Conservation (phyloP, 495 filamentous ascomycete species). For the Parachaetomium inaequale region DNA sequence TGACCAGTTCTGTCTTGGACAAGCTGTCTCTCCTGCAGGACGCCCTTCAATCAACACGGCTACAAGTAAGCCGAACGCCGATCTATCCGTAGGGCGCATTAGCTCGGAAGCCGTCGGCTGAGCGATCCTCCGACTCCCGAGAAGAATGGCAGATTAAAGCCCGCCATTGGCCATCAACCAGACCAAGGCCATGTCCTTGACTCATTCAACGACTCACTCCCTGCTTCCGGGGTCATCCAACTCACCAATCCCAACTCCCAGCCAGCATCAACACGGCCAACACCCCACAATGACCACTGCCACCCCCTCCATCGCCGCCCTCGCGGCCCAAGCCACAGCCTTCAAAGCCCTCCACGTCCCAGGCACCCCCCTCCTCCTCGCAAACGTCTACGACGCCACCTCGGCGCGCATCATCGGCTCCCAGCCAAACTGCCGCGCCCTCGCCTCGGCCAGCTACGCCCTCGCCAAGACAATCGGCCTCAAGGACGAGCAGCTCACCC, state of each 20-base stretch:
- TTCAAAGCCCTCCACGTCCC: constrained; percentile 49
- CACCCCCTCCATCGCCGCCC: constrained; percentile 11
- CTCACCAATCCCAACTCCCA: not conserved
- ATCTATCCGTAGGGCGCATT: not conserved
- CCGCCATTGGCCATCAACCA: too few relatives aligned
- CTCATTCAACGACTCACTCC: not conserved
- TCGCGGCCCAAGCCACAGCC: constrained; percentile 20
- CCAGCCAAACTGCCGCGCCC: constrained; percentile 41
- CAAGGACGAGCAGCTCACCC: constrained; percentile 42
- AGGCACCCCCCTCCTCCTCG: constrained; percentile 46
- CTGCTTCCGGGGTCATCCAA: not conserved
- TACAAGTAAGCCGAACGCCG: not conserved
- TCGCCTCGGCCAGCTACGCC: constrained; percentile 54
- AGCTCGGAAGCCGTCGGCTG: constrained; percentile 1
- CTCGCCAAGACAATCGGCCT: constrained; percentile 44
- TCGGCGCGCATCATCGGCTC: constrained; percentile 43
- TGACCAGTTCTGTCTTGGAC: not conserved
- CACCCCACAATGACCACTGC: not conserved
- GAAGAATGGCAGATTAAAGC: too few relatives aligned
- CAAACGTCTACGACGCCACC: constrained; percentile 51
- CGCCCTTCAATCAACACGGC: not conserved
- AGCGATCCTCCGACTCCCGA: not conserved
- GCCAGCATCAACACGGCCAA: not conserved
- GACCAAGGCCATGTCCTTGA: too few relatives aligned
- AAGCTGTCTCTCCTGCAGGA: not conserved